A percentile compares a stretch with the other conserved stretches of the same genome.
phyloP scores from a whole-genome alignment of 176 grass and related monocot genomes.

The Secale cereale region DNA sequence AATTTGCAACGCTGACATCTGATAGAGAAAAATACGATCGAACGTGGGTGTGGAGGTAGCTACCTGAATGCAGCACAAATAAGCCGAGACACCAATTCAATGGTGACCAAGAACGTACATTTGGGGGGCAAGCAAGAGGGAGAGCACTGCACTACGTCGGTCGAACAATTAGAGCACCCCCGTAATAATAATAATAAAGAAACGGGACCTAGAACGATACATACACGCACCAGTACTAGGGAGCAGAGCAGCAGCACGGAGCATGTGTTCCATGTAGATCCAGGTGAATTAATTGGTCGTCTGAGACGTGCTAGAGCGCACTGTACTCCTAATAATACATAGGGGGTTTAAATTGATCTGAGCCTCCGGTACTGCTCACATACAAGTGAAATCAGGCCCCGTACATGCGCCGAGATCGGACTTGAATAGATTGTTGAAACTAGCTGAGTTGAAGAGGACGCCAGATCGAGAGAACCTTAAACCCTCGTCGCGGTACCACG shows the following conservation, averaged over 20 bases:
- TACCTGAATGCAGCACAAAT: not conserved
- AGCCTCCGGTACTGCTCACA: not conserved
- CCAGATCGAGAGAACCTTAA: too few species aligned
- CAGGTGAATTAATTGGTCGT: not conserved
- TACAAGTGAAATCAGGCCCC: not conserved
- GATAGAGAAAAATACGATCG: not conserved
- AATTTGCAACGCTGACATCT: not conserved
- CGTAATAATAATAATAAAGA: too few species aligned
- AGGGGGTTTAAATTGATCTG: not conserved
- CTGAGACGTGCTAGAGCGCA: not conserved
- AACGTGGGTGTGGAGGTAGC: not conserved
- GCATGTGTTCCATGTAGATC: not conserved
- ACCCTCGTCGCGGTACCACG: too few species aligned
- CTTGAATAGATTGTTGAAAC: not conserved
- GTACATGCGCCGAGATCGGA: not conserved
- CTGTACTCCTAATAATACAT: not conserved
- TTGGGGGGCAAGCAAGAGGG: not conserved
- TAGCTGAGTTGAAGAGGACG: not conserved
- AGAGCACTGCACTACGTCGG: not conserved
- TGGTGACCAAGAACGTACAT: not conserved
- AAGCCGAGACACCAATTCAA: not conserved
- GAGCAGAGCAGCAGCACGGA: not conserved
- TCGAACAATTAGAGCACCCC: not conserved
- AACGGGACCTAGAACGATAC: too few species aligned
- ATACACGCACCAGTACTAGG: not conserved